Evolutionary conservation across 192 early-diverging fungal genomes (phyloP), one percentile per base, ranked within the genome.

Genomic region (Coemansia reversa): DNA sequence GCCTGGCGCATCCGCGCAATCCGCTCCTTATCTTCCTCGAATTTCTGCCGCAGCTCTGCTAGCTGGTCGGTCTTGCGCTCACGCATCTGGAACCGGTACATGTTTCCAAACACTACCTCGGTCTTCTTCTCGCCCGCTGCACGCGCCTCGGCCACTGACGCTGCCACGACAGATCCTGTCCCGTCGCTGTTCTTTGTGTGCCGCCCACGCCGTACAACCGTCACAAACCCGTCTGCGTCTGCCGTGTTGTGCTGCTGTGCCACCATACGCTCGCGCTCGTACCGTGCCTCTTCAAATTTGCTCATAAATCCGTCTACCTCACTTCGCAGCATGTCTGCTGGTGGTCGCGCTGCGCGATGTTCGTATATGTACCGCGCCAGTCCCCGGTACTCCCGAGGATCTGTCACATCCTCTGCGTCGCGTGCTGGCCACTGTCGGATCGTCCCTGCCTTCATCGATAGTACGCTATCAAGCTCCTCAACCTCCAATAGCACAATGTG

Each of bases 1-100:
- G 83, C 76, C 63, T 86, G 88, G 65, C 92, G 92, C 63, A 97
- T 82, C 23, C 84, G 78, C 49, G 84, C 89, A 62, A 97, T 93
- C 74, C 86, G 85, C 54, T 82, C 67, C 81, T 94, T 94, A 76
- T 97, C 95, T 70, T 95, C 88, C 70, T 97, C 94, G 60, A 97
- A 97, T 70, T 93, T 94, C 65, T 85, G 86, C 60, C 95, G 90
- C 60, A 97, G 77, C 55, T 96, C 92, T 2, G 83, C 79, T 35
- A 96, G 84, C 89, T 97, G 89, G 72, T 93, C 88, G 50, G 89
- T 84, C 77, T 96, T 96, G 35, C 78, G 84, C 82, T 98, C 93
- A 23, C 94, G 86, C 85, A 93, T 84, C 83, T 98, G 95, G 88
- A 98, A 98, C 14, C 94, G 83, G 74, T 98, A 98, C 87, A 98